phyloP scores from a whole-genome alignment of 768 basidiomycete genomes.

The Collybiopsis confluens region DNA sequence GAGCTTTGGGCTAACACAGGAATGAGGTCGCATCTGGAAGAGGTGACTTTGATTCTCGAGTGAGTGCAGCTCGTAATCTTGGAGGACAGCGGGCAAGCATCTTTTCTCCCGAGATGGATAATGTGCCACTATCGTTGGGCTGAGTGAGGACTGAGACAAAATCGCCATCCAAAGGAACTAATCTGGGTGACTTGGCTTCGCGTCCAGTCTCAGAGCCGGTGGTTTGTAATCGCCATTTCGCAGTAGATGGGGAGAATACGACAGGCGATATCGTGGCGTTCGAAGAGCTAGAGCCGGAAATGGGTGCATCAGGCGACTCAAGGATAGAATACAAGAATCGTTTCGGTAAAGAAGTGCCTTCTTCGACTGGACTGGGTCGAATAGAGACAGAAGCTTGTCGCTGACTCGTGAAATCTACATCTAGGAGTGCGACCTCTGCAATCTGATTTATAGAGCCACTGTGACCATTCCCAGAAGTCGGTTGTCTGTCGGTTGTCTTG shows the following conservation, averaged over 20 bases:
- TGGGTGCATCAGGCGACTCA: not conserved
- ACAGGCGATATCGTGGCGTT: not conserved
- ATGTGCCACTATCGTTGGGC: too few relatives aligned
- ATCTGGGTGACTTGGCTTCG: too few relatives aligned
- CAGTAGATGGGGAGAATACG: not conserved
- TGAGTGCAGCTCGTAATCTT: too few relatives aligned
- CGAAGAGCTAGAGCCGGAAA: not conserved
- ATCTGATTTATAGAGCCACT: too few relatives aligned
- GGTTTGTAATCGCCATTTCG: not conserved
- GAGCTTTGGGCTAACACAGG: too few relatives aligned
- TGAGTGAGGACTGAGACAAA: too few relatives aligned
- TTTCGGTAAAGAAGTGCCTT: not conserved
- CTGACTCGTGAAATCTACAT: not conserved
- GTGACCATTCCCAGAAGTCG: not conserved
- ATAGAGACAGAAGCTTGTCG: not conserved
- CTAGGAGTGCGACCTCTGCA: not conserved
- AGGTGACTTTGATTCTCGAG: too few relatives aligned
- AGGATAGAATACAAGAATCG: slow-evolving; percentile 1
- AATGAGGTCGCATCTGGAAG: too few relatives aligned
- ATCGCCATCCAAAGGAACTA: too few relatives aligned
- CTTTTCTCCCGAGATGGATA: too few relatives aligned
- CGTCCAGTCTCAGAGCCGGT: not conserved
- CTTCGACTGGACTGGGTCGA: too few relatives aligned
- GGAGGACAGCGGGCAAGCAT: too few relatives aligned
- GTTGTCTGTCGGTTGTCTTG: not conserved